These are phyloP conservation scores for Globisporangium alternatum DNA, from an alignment of 352 stramenopile species.

Conservation along the genomic window DNA sequence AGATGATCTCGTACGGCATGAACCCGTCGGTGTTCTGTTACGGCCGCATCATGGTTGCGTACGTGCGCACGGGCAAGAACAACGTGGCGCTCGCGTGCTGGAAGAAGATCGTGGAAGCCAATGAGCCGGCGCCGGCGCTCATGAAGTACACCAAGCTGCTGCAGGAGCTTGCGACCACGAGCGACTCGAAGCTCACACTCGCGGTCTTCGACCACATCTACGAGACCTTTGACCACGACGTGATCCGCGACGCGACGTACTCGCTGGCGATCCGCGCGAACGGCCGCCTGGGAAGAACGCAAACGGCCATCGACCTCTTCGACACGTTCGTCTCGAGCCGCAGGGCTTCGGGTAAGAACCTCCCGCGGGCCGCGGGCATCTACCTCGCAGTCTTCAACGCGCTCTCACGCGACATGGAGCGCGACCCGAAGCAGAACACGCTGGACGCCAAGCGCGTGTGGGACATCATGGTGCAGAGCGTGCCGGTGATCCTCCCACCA, in stretches of 20 bases:
- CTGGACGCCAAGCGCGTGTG: conserved; percentile 69
- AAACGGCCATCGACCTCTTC: conserved; percentile 66
- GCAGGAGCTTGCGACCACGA: conserved; percentile 49
- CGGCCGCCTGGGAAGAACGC: conserved; percentile 60
- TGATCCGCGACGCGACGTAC: conserved; percentile 59
- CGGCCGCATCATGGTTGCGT: conserved; percentile 73
- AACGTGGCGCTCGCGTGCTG: conserved; percentile 64
- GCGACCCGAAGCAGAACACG: conserved; percentile 64
- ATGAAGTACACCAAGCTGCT: conserved; percentile 71
- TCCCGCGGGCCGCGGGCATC: conserved; percentile 47
- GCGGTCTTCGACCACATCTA: conserved; percentile 65
- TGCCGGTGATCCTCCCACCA: conserved; percentile 62
- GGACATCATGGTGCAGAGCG: conserved; percentile 66
- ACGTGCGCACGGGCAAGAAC: conserved; percentile 66
- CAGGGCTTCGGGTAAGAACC: conserved; percentile 16
- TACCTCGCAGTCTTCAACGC: conserved; percentile 83
- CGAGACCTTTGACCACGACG: conserved; percentile 31
- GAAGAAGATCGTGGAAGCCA: conserved; percentile 54
- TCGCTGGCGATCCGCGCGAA: conserved; percentile 66
- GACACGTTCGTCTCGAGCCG: conserved; percentile 61
- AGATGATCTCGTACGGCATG: conserved; percentile 68
- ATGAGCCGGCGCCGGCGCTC: conserved; percentile 36
- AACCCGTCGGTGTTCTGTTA: conserved; percentile 69
- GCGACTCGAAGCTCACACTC: conserved; percentile 59
- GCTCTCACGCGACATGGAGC: conserved; percentile 63